Conservation (phyloP, 1,284 basidiomycete species). For the Puccinia coronata region DNA sequence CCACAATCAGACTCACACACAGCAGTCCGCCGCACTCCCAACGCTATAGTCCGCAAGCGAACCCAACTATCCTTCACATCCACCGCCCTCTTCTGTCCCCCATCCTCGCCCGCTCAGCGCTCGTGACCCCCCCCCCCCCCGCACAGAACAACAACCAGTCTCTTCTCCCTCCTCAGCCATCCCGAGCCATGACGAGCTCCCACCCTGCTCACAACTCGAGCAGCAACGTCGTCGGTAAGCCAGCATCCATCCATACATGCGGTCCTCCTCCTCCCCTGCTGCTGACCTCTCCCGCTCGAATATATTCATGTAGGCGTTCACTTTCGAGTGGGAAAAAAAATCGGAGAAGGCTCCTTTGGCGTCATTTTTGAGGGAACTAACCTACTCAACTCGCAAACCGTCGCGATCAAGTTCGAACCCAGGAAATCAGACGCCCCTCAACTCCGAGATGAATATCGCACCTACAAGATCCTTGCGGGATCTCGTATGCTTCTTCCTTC, state of each 20-base stretch:
- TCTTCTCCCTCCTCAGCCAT: background rate
- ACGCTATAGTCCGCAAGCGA: too few species aligned
- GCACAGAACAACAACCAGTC: too few species aligned
- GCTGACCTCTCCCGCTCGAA: background rate
- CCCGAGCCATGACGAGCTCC: constrained; percentile 54
- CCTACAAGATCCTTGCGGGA: constrained; percentile 90
- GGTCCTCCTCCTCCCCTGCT: background rate
- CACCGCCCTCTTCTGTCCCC: background rate
- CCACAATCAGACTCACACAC: too few species aligned
- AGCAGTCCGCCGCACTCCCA: too few species aligned
- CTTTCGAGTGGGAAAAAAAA: constrained; percentile 80
- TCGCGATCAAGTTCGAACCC: constrained; percentile 98
- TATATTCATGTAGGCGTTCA: constrained; percentile 66
- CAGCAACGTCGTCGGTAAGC: constrained; percentile 58
- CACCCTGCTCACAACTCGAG: constrained; percentile 56
- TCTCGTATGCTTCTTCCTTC: constrained; percentile 69
- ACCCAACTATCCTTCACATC: too few species aligned
- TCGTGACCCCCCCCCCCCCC: background rate
- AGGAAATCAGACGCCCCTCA: constrained; percentile 95
- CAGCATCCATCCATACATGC: too few species aligned
- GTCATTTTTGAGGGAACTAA: constrained; percentile 71
- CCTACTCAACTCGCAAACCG: constrained; percentile 88
- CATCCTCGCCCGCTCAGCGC: background rate
- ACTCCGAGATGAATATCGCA: constrained; percentile 91
- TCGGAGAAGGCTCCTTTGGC: constrained; percentile 64